Evolutionary conservation across 2,329 filamentous ascomycete species (phyloP).

Genomic region (Aspergillus felis): DNA sequence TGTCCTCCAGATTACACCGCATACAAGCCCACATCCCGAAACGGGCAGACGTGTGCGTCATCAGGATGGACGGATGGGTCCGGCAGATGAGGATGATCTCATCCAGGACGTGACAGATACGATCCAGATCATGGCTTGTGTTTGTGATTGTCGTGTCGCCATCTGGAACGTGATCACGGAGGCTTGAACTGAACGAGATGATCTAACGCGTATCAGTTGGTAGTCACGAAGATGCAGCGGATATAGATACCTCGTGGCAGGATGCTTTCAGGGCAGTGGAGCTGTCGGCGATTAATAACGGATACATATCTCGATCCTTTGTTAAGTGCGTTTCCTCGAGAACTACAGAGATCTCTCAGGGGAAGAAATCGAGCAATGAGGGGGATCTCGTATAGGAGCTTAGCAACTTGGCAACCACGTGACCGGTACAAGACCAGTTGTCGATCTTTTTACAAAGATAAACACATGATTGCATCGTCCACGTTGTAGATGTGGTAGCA

Average conservation of each 20-base stretch:
- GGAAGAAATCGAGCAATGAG: too few relatives aligned
- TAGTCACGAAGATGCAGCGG: background rate
- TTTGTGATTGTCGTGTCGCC: background rate
- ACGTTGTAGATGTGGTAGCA: background rate
- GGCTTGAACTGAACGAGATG: background rate
- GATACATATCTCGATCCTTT: background rate
- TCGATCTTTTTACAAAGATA: background rate
- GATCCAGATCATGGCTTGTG: background rate
- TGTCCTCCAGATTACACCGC: background rate
- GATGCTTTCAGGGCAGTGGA: background rate
- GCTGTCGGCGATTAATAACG: background rate
- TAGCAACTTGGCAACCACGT: background rate
- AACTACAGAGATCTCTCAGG: too few relatives aligned
- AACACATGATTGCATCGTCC: background rate
- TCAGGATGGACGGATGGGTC: background rate
- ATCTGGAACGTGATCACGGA: constrained; percentile 2
- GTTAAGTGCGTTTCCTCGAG: too few relatives aligned
- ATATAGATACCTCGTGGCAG: background rate
- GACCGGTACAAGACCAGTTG: background rate
- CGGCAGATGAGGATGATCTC: background rate
- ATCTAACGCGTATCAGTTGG: background rate
- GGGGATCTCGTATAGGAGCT: background rate
- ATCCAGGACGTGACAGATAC: background rate
- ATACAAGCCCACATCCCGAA: constrained; percentile 1
- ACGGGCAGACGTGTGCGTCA: background rate